Base-by-base conservation (phyloP, 441 rosid genomes). In the Brassica hybrid region DNA sequence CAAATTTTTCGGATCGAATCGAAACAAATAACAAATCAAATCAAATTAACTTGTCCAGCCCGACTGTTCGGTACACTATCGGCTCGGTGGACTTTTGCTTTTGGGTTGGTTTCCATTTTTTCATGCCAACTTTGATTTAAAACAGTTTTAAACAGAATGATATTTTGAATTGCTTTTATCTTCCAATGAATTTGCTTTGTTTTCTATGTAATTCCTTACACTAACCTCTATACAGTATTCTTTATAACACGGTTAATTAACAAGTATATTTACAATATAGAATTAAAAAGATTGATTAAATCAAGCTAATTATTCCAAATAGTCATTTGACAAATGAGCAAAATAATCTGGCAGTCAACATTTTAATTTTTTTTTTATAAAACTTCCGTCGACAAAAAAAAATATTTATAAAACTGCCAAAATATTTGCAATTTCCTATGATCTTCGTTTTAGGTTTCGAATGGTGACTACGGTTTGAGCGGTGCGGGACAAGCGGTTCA, bases 1-100 rank as follows among this genome's bases (percentile, higher is more conserved):
- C 34, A 30, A 30, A 30, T 30, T 30, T 30, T 30, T 30, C 6
- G 34, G 7, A 30, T 4, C 34, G 6, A 30, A 30, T 30, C 34
- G 6, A 30, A 30, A 30, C 34, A 1, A 30, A 30, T 30, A 30
- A 30, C 34, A 1, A 30, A 30, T 30, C 34, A 5, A 30, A 30
- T 30, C 34, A 30, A 30, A 30, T 5, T 30, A 25, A n/a, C n/a
- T n/a, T n/a, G n/a, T n/a, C n/a, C 34, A 30, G 34, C 34, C 34
- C n/a, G n/a, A n/a, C 7, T 58, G 66, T 38, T 17, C 3, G 19
- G 45, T 36, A 16, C 23, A 74, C 72, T 38, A 74, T 50, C 38
- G 32, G 48, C 59, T 38, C 18, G 65, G 67, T 67, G 67, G 48
- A 43, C 36, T 67, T 67, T 67, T 67, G 68, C 73, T n/a, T 56